Conservation (phyloP, 2,329 filamentous ascomycete genomes). For the Epichloe amarillans region DNA sequence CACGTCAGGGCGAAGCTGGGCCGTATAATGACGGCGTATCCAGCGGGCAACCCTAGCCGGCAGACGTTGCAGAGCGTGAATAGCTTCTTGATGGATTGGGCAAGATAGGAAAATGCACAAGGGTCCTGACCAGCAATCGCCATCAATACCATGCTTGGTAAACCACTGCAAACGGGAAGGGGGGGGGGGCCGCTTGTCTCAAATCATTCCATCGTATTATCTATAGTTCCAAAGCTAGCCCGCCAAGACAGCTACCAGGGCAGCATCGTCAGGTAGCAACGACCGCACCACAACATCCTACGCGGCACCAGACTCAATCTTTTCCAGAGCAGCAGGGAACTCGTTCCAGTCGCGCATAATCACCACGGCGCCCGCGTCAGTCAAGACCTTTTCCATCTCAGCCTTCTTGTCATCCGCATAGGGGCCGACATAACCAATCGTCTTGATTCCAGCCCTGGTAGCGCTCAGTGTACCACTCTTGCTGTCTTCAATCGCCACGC, state of each 20-base stretch:
- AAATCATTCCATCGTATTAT: too few species aligned
- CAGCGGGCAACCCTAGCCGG: constrained; percentile 71
- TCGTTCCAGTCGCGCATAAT: constrained; percentile 49
- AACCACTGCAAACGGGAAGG: too few species aligned
- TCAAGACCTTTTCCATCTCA: constrained; percentile 51
- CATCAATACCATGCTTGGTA: too few species aligned
- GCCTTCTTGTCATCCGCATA: constrained; percentile 49
- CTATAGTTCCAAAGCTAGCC: neutral
- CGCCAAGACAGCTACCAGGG: neutral
- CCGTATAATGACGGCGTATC: constrained; percentile 68
- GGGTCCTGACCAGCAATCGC: neutral
- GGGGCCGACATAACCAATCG: constrained; percentile 75
- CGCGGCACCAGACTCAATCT: constrained; percentile 28
- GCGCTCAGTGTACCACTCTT: constrained; percentile 67
- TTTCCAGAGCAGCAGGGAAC: constrained; percentile 33
- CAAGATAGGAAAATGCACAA: constrained; percentile 10
- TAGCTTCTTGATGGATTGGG: constrained; percentile 63
- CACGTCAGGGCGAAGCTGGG: constrained; percentile 65
- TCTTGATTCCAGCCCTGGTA: constrained; percentile 63
- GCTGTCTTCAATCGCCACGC: constrained; percentile 76
- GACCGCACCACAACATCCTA: neutral
- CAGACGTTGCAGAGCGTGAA: constrained; percentile 86
- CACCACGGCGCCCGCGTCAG: constrained; percentile 46
- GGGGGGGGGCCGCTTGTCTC: too few species aligned
- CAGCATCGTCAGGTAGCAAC: neutral